These are phyloP conservation scores for Epichloe aotearoae DNA, from an alignment of 2,329 filamentous ascomycete genomes.

Conservation along the genomic window DNA sequence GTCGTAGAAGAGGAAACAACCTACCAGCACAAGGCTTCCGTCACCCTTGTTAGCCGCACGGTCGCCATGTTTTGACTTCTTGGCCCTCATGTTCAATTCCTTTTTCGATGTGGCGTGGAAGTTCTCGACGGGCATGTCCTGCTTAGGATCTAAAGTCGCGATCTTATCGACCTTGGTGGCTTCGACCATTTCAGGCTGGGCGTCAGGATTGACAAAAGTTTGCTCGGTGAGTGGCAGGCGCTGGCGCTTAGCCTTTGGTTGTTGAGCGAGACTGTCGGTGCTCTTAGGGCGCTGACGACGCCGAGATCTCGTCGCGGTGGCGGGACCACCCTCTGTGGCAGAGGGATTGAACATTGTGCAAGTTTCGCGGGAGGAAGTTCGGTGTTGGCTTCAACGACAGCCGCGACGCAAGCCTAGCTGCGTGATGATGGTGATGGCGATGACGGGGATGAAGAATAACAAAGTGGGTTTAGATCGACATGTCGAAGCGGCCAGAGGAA, in stretches of 20 bases:
- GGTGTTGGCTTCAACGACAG: neutral
- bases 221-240: slow-evolving; percentile 44
- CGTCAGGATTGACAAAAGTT: slow-evolving; percentile 40
- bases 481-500: slow-evolving; percentile 4
- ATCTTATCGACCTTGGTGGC: slow-evolving; percentile 37
- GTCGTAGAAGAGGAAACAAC: slow-evolving; percentile 15
- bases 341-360: slow-evolving; percentile 46
- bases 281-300: slow-evolving; percentile 47
- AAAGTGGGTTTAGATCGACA: slow-evolving; percentile 6
- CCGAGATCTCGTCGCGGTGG: slow-evolving; percentile 45
- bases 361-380: neutral
- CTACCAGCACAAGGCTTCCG: slow-evolving; percentile 50
- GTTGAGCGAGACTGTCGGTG: slow-evolving; percentile 38
- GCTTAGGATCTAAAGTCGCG: slow-evolving; percentile 27
- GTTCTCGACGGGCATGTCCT: slow-evolving; percentile 32
- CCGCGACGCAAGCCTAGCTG: slow-evolving; percentile 1
- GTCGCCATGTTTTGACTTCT: slow-evolving; percentile 50
- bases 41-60: slow-evolving; percentile 50
- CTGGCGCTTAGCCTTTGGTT: slow-evolving; percentile 52
- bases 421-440: neutral
- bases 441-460: neutral
- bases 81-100: slow-evolving; percentile 47
- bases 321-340: slow-evolving; percentile 36
- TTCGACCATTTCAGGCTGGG: slow-evolving; percentile 40
- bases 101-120: slow-evolving; percentile 26